Evolutionary conservation across 2,329 filamentous ascomycete species (phyloP), one percentile per base, ranked within the genome.

Genomic region (Trichoderma endophyticum): DNA sequence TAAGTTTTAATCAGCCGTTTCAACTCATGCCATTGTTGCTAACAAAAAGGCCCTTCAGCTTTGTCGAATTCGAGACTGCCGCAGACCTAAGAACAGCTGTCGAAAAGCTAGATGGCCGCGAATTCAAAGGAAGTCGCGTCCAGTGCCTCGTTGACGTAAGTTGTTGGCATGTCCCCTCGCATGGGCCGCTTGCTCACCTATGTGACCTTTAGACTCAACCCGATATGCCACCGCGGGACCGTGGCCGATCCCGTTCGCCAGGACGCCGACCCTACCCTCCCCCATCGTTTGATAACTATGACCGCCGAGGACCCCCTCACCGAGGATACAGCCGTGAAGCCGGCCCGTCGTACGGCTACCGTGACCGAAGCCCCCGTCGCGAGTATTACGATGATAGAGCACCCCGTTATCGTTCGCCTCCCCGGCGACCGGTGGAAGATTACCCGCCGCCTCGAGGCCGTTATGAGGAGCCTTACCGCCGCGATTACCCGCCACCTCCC

Each of bases 31-130:
- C 24, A 30, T n/a, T 18, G 7, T 8, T 34, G 59, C 75, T 79
- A 69, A 78, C 69, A 32, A 30, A 36, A 57, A 7, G 34, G 6
- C 14, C 69, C 15, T 71, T 80, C 26, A 98, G 95, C 79, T 98
- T 98, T 82, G 95, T 99, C 80, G 96, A 99, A 81, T 99, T 98
- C 79, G 96, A 99, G 84, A 97, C 94, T 74, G 92, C 92, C 72
- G 91, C 90, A 76, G 96, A 99, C 79, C 86, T 99, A 73, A 94
- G 93, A 81, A 92, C 91, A 73, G 96, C 96, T 69, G 93, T 98
- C 71, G 94, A 98, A 82, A 98, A 98, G 84, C 92, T 99, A 74
- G 94, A 98, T 81, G 91, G 91, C 76, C 91, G 91, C 80, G 94
- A 97, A 79, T 98, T 98, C 84, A 98, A 98, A 86, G 94, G 94